Evolutionary conservation across 2,329 filamentous ascomycete species (phyloP), one percentile per base, ranked within the genome.

Genomic region (Fusarium decemcellulare): DNA sequence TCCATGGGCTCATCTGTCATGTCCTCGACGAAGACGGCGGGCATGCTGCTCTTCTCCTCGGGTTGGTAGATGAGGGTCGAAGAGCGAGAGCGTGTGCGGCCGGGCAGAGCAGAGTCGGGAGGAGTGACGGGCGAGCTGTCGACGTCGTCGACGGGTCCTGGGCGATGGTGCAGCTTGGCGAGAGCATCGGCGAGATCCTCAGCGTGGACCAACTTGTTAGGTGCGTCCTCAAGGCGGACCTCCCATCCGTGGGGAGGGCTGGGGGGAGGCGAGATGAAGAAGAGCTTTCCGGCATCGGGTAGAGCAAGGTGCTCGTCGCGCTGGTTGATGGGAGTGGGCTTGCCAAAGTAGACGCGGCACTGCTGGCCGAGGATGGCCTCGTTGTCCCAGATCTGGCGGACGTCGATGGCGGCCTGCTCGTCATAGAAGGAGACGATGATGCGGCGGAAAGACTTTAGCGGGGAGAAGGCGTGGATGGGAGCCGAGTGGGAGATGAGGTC

Each of bases 371-470:
- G 87, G 70, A 95, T 85, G 27, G 83, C 83, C 81, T 94, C 91
- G 73, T 91, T 90, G 75, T 96, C 92, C 81, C 94, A 92, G 59
- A 91, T 85, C 71, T 89, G 84, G 68, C 92, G 90, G 59, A 95
- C 91, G 59, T 85, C 84, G 73, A 93, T 89, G 60, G 93, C 92
- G 57, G 91, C 88, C 56, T 90, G 87, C 74, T 87, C 85, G 65
- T 90, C 88, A 80, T 87, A 91, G 84, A 96, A 95, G 72, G 92
- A 93, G 65, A 93, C 89, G 72, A 95, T 86, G 75, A 96, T 94
- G 78, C 93, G 91, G 69, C 91, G 89, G 85, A 96, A 94, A 8
- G 92, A 94, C 79, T 93, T 93, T 67, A 96, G 87, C 0, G 93
- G 93, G 11, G 92, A 89, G 86, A 93, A 96, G 63, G 91, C 90